Evolutionary conservation across 2,329 filamentous ascomycete genomes (phyloP).

Genomic region (Peltaster fructicola): DNA sequence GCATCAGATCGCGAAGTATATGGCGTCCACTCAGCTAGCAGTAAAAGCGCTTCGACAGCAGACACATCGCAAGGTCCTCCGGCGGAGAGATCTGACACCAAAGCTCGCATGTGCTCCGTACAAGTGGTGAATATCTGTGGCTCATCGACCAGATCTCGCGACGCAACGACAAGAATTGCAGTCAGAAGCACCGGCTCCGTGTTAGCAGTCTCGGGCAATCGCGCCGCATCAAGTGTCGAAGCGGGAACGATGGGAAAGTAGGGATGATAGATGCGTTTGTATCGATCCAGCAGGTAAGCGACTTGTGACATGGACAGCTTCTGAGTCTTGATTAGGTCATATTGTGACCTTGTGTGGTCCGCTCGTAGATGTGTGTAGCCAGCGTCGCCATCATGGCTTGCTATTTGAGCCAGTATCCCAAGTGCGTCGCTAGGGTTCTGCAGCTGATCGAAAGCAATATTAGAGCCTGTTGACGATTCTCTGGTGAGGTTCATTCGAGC

Average conservation of each 20-base stretch:
- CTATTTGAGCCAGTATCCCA: constrained; percentile 30
- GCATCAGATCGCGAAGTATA: constrained; percentile 43
- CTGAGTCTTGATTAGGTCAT: constrained; percentile 24
- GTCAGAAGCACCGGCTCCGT: constrained; percentile 51
- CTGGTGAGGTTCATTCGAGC: constrained; percentile 7
- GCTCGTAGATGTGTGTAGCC: constrained; percentile 3
- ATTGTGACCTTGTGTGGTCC: too few species aligned
- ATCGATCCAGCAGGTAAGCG: constrained; percentile 37
- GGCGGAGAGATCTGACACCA: constrained; percentile 49
- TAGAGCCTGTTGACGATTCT: constrained; percentile 15
- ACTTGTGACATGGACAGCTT: constrained; percentile 28
- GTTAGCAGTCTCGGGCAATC: constrained; percentile 38
- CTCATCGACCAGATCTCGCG: constrained; percentile 50
- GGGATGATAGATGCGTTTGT: constrained; percentile 48
- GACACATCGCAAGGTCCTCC: constrained; percentile 51
- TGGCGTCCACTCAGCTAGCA: constrained; percentile 58
- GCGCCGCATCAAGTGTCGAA: constrained; percentile 37
- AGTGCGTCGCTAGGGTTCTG: constrained; percentile 33
- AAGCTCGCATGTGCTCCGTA: constrained; percentile 50
- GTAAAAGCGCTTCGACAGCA: constrained; percentile 50
- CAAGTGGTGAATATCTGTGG: constrained; percentile 47
- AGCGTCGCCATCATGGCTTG: constrained; percentile 18
- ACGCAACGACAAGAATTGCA: constrained; percentile 51
- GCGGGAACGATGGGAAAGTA: constrained; percentile 52
- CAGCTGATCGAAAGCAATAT: constrained; percentile 17